These are phyloP conservation scores for Kwoniella shandongensis DNA, from an alignment of 768 basidiomycete genomes.

Conservation along the genomic window DNA sequence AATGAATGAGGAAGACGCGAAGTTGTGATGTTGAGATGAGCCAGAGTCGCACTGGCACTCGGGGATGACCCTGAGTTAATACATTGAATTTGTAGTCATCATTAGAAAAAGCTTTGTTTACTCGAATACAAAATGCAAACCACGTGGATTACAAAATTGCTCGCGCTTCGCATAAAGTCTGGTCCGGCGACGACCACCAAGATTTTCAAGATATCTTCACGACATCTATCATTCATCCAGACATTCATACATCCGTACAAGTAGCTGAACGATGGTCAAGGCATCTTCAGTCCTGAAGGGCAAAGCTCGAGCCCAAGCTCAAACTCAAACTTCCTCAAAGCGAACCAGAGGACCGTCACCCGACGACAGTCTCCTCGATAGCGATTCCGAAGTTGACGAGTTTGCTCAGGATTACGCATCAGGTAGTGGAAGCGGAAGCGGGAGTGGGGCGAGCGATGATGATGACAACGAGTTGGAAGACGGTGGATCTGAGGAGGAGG, in stretches of 20 bases:
- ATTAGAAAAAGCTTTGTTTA: too few species aligned
- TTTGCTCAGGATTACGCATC: slow-evolving; percentile 39
- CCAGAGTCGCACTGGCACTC: too few species aligned
- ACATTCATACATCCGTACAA: too few species aligned
- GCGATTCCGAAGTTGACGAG: slow-evolving; percentile 52
- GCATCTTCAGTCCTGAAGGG: slow-evolving; percentile 3
- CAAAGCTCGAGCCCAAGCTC: too few species aligned
- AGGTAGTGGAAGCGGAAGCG: slow-evolving; percentile 8
- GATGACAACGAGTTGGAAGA: slow-evolving; percentile 17
- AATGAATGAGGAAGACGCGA: slow-evolving; percentile 9
- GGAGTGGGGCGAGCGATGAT: slow-evolving; percentile 19
- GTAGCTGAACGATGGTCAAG: slow-evolving; percentile 12
- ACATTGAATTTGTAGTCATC: too few species aligned
- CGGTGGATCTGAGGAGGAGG: slow-evolving; percentile 25
- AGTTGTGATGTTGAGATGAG: neutral
- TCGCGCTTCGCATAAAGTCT: too few species aligned
- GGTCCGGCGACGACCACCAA: too few species aligned
- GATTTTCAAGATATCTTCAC: neutral
- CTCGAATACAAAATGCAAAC: too few species aligned
- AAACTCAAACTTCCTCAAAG: neutral
- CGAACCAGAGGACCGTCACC: neutral
- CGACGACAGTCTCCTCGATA: slow-evolving; percentile 35
- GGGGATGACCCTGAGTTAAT: too few species aligned
- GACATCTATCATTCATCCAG: neutral
- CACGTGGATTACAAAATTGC: too few species aligned